Base-by-base conservation (phyloP, 768 basidiomycete genomes). In the Lepiota brunneoincarnata region DNA sequence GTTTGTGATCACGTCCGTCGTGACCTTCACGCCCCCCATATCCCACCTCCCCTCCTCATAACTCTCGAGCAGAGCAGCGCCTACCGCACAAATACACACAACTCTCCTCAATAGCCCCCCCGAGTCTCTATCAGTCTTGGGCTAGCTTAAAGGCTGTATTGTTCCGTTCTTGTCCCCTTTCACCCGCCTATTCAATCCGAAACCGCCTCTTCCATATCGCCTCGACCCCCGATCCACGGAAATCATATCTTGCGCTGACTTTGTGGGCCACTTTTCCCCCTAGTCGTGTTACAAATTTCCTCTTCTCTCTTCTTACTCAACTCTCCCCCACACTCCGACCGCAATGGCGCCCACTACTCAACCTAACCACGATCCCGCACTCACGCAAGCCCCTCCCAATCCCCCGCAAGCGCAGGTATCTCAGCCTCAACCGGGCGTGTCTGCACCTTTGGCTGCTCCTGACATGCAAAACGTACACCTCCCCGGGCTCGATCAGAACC, bases 401-500 rank as follows among this genome's bases (percentile, higher is more conserved):
- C 60, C 66, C 50, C 61, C 63, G 2, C 57, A 65, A 40, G 59
- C 69, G 11, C 68, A 67, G 54, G 61, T 67, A 48, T 58, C 68
- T 28, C 70, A 66, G 24, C 55, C 63, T 11, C 62, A 61, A 28
- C 58, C 56, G 6, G 67, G 63, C 24, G 53, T 46, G 34, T 46
- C 69, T 20, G 26, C 60, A 45, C 66, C 64, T 41, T 37, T 72
- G 28, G 50, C 61, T 24, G 55, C 59, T 9, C 41, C 63, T 31
- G 69, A 72, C 36, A 35, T 72, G 36, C 35, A 62, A 11, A 58
- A 57, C 52, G 49, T 70, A 46, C 66, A 63, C 31, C 58, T 69
- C 45, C 59, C 57, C 4, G 67, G 69, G 9, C 67, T 86, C 44
- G 80, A 83, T 62, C 72, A 77, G 18, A 72, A 73, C 28, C 86